Conservation (phyloP, 2,329 filamentous ascomycete genomes). For the Teratosphaeria destructans region DNA sequence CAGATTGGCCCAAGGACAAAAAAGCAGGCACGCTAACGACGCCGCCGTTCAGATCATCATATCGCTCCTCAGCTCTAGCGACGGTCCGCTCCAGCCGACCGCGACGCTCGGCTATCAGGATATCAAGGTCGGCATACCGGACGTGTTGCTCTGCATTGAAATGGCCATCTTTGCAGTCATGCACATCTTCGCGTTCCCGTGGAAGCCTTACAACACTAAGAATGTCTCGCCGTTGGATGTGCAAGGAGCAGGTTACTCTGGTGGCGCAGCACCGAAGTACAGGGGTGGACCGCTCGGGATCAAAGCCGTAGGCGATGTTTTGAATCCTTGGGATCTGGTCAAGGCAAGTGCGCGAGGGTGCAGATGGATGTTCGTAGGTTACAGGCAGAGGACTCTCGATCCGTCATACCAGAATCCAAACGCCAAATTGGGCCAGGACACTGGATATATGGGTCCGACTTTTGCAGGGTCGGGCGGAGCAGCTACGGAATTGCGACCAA, state of each 20-base stretch:
- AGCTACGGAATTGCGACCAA: slow-evolving; percentile 15
- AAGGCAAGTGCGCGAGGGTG: slow-evolving; percentile 70
- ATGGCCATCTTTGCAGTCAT: slow-evolving; percentile 73
- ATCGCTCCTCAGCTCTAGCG: slow-evolving; percentile 49
- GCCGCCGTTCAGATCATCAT: slow-evolving; percentile 31
- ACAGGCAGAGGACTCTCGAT: slow-evolving; percentile 44
- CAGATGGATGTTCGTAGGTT: slow-evolving; percentile 70
- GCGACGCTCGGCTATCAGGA: slow-evolving; percentile 59
- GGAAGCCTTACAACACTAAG: slow-evolving; percentile 52
- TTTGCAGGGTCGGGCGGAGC: slow-evolving; percentile 11
- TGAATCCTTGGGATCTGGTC: slow-evolving; percentile 74
- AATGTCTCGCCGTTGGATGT: slow-evolving; percentile 17
- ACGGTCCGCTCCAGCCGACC: slow-evolving; percentile 53
- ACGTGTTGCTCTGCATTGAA: slow-evolving; percentile 67
- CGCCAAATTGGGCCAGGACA: slow-evolving; percentile 7
- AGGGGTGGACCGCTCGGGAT: slow-evolving; percentile 55
- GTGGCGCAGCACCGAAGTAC: slow-evolving; percentile 31
- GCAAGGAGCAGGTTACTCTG: slow-evolving; percentile 14
- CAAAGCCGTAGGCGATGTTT: slow-evolving; percentile 57
- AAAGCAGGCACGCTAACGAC: neutral
- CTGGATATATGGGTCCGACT: slow-evolving; percentile 12
- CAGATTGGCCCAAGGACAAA: too few species aligned
- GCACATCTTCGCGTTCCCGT: slow-evolving; percentile 76
- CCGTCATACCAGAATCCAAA: slow-evolving; percentile 26
- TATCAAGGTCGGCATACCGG: slow-evolving; percentile 70